Base-by-base conservation (phyloP, 106 monocot genomes). In the Dioscorea zingiberensis region DNA sequence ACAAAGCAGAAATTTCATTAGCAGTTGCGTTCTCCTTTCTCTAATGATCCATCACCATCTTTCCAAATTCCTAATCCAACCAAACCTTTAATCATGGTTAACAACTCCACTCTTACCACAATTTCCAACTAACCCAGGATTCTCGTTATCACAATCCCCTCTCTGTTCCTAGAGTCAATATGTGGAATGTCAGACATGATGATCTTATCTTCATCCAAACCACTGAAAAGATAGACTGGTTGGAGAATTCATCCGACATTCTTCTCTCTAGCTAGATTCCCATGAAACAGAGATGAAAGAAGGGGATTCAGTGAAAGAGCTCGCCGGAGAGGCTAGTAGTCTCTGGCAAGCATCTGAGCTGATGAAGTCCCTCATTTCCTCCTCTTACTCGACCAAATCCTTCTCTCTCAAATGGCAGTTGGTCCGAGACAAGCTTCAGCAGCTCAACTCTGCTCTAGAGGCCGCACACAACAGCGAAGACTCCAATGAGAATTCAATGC, bases 321-420 rank as follows among this genome's bases (percentile, higher is more conserved):
- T 51, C 12, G 51, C 51, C 51, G 51, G 51, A 51, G 51, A 51
- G 51, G 19, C 19, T 16, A 54, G 46, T 21, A 46, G 46, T 47
- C 44, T 66, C 27, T 58, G 62, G 28, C 72, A 45, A 25, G 58
- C 66, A 47, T 58, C 58, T 23, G 51, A 63, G 48, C 67, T 73
- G n/a, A 53, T 86, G 49, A 69, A 63, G 26, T 78, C 66, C 48
- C 30, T 87, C 17, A 65, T 82, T 32, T 78, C 81, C 55, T 73
- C 64, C 51, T 68, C 76, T 24, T 68, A 44, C 61, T 59, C 72
- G 27, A 62, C 68, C 44, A 69, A 48, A 54, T 55, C 47, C 54
- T 91, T 87, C 65, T 54, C 66, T 10, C 73, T 63, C 13, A 92
- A 92, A 65, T 92, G 87, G 92, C 79, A 77, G 25, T 67, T 72